These are phyloP conservation scores for Colletotrichum orchidophilum DNA, from an alignment of 2,329 filamentous ascomycete species.

Conservation along the genomic window DNA sequence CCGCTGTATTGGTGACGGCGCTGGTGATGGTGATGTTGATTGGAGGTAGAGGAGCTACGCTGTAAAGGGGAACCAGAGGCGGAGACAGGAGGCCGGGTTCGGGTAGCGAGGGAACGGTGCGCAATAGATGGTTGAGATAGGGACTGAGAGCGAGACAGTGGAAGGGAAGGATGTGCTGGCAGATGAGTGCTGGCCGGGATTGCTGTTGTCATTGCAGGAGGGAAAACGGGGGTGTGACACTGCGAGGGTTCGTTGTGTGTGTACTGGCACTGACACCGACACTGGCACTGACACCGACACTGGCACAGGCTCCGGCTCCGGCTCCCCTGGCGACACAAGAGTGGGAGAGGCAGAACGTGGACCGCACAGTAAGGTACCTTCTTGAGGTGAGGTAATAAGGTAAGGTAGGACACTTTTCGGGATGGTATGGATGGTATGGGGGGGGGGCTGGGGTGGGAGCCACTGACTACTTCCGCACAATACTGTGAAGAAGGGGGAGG, in stretches of 20 bases:
- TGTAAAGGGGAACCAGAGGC: constrained; percentile 28
- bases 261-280: background rate
- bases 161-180: constrained; percentile 36
- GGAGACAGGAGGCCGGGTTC: constrained; percentile 44
- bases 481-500: background rate
- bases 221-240: constrained; percentile 18
- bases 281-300: background rate
- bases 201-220: constrained; percentile 45
- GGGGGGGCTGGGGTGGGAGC: constrained; percentile 4
- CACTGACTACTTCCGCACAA: background rate
- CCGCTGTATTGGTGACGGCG: constrained; percentile 1
- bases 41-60: constrained; percentile 38
- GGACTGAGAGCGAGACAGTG: constrained; percentile 28
- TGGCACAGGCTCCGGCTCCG: background rate
- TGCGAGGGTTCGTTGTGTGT: background rate
- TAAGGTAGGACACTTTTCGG: background rate
- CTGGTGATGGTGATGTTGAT: constrained; percentile 43
- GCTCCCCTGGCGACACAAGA: background rate
- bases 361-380: background rate
- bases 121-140: constrained; percentile 41
- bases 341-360: constrained; percentile 4
- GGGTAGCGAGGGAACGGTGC: constrained; percentile 48
- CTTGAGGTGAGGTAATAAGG: no score
- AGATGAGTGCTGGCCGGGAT: constrained; percentile 44
- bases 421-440: constrained; percentile 13